Evolutionary conservation across 345 rosid species (phyloP), one percentile per base, ranked within the genome.

Genomic region (Raphanus sativus): DNA sequence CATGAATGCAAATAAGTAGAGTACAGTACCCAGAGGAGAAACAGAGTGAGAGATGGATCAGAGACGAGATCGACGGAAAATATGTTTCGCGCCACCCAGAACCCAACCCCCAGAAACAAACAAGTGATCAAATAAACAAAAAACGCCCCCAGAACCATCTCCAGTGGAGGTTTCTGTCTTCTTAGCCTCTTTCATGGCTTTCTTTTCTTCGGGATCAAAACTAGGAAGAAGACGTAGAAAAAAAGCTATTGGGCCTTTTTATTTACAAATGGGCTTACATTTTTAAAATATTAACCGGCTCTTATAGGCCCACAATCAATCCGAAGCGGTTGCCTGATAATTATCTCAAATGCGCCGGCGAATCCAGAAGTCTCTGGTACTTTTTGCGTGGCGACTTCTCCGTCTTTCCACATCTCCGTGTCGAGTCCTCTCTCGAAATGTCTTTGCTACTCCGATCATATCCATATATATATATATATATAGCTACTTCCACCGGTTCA

Each of bases 1-100:
- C 0, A 11, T 11, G 28, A 65, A 63, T 36, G 7, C 50, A 2
- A 63, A 28, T 0, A 56, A 32, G 36, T 29, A 1, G 10, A 61
- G 34, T 24, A 8, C 0, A 12, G 63, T 86, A 87, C 96, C 88
- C 87, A 91, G 70, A 90, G 78, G 60, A 88, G 73, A 74, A 80
- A 81, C 67, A 91, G 89, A 66, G 96, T 89, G 36, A 13, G 79
- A 52, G 82, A 45, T 69, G 97, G 86, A 80, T 89, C 77, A 59
- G 93, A 87, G 69, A 90, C 73, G 64, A 90, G 91, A 82, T 82
- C 79, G 80, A 84, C 75, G 67, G 83, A 81, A 78, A 76, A 83
- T 32, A 73, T 75, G 66, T 74, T 69, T 60, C 83, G 80, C 24
- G 85, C 84, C 29, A 85, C 83, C 89, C 84, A 83, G 54, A 83